These are phyloP conservation scores for Cystobasidium tubakii DNA, from an alignment of 768 basidiomycete species.

Conservation along the genomic window DNA sequence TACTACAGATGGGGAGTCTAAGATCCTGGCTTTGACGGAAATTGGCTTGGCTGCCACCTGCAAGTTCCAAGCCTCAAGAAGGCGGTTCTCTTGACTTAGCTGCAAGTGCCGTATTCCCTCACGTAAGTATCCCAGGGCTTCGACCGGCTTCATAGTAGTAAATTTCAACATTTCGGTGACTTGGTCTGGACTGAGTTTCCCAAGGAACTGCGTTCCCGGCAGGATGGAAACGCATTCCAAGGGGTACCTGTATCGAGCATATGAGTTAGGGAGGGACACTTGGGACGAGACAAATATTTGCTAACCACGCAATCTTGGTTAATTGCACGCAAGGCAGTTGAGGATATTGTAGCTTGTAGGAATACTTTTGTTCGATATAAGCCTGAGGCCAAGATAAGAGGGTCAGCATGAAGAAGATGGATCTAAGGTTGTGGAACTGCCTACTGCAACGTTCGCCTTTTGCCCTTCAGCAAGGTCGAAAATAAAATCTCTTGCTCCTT, in stretches of 20 bases:
- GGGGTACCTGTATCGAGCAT: constrained; percentile 9
- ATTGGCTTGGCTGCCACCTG: constrained; percentile 12
- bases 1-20: constrained; percentile 8
- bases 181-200: constrained; percentile 24
- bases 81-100: not conserved
- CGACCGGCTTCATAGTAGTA: constrained; percentile 17
- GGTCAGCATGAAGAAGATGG: not conserved
- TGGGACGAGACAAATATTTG: not conserved
- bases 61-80: constrained; percentile 1
- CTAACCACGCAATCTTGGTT: constrained; percentile 32
- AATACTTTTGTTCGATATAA: constrained; percentile 27
- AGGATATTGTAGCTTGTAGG: not conserved
- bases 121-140: not conserved
- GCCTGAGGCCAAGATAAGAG: not conserved
- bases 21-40: not conserved
- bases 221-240: constrained; percentile 5
- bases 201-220: constrained; percentile 14
- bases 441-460: not conserved
- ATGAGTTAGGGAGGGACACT: not conserved
- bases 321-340: constrained; percentile 28
- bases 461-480: constrained; percentile 4
- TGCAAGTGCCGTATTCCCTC: constrained; percentile 15
- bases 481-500: constrained; percentile 4
- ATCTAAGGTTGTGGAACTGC: not conserved
- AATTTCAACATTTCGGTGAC: constrained; percentile 30